phyloP scores from a whole-genome alignment of 2,329 filamentous ascomycete species.

The Fusarium nelsonii region DNA sequence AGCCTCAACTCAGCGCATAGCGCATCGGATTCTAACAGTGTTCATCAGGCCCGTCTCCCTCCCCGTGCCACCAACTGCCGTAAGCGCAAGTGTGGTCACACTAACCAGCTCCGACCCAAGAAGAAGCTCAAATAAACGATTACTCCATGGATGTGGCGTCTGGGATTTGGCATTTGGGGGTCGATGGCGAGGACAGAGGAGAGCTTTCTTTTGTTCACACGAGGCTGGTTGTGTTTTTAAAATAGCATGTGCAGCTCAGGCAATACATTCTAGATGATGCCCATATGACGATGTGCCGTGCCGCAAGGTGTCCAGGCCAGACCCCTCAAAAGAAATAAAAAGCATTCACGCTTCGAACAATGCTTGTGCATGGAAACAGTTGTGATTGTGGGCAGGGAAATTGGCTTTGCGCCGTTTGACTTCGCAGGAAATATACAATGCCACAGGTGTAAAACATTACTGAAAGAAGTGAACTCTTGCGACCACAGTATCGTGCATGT shows the following conservation, averaged over 20 bases:
- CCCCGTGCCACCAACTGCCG: constrained; percentile 99
- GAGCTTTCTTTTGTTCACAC: constrained; percentile 52
- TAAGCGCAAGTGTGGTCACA: constrained; percentile 99
- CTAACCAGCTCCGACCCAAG: constrained; percentile 99
- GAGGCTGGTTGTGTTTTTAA: constrained; percentile 56
- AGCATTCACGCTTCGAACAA: constrained; percentile 41
- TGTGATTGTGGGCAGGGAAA: not conserved
- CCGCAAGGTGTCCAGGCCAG: constrained; percentile 39
- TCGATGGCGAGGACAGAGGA: constrained; percentile 53
- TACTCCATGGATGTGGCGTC: constrained; percentile 59
- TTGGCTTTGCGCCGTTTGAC: not conserved
- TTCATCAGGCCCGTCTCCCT: constrained; percentile 79
- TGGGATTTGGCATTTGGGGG: constrained; percentile 58
- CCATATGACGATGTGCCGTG: constrained; percentile 46
- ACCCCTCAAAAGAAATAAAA: constrained; percentile 40
- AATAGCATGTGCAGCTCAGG: constrained; percentile 56
- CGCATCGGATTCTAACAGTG: constrained; percentile 4
- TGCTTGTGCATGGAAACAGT: not conserved
- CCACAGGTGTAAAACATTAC: not conserved
- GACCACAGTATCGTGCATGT: not conserved
- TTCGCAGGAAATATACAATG: not conserved
- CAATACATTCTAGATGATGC: constrained; percentile 56
- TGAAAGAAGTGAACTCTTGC: not conserved
- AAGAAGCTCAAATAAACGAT: constrained; percentile 93
- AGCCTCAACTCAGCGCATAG: not conserved